phyloP scores from a whole-genome alignment of 2,329 filamentous ascomycete genomes.

The Basipetospora chlamydospora region DNA sequence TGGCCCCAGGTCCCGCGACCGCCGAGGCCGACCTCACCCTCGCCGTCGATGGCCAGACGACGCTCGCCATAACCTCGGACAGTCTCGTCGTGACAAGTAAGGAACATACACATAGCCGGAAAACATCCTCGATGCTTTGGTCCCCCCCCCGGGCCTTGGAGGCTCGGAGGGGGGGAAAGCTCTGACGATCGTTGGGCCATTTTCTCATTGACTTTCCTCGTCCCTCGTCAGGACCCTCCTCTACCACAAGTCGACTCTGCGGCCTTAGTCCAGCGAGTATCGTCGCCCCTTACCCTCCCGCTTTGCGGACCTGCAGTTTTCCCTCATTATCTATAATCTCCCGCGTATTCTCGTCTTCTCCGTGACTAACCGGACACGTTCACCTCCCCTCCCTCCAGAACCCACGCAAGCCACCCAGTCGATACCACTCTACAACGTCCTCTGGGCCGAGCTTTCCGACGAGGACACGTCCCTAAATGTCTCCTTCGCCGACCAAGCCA shows the following conservation, averaged over 20 bases:
- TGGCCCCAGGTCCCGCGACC: too few species aligned
- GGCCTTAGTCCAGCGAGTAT: neutral
- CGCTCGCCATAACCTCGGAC: neutral
- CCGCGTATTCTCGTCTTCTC: neutral
- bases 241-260: neutral
- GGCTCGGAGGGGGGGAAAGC: neutral
- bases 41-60: conserved; percentile 1
- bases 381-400: neutral
- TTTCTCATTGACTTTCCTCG: neutral
- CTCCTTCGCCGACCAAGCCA: conserved; percentile 50
- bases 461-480: conserved; percentile 54
- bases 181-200: neutral
- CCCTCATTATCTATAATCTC: neutral
- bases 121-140: too few species aligned
- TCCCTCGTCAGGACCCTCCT: neutral
- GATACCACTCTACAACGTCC: conserved; percentile 69
- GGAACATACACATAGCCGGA: too few species aligned
- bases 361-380: neutral
- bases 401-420: conserved; percentile 12
- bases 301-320: too few species aligned
- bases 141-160: neutral
- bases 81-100: conserved; percentile 3
- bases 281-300: too few species aligned
- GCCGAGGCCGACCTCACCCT: neutral
- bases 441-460: conserved; percentile 58